A percentile compares a stretch with the other conserved stretches of the same genome.
These are phyloP conservation scores for Epichloe hybrida DNA, from an alignment of 2,329 filamentous ascomycete genomes.

Conservation along the genomic window DNA sequence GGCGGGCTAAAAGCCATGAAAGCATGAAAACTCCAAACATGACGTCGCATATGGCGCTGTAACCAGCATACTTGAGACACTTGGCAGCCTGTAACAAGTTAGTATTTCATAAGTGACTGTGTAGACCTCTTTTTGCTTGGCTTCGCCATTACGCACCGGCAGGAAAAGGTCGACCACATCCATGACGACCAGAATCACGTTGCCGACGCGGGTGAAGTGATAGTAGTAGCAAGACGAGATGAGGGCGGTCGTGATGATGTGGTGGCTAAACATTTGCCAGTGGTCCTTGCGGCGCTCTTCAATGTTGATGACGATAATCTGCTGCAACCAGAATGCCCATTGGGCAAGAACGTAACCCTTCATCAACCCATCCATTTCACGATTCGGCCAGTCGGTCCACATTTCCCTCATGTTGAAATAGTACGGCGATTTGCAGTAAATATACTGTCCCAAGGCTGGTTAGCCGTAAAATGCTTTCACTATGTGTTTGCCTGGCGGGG, in stretches of 20 bases:
- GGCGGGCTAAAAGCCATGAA: constrained; percentile 71
- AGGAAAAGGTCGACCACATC: constrained; percentile 83
- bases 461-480: not conserved
- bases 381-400: constrained; percentile 75
- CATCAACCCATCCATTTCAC: constrained; percentile 60
- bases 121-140: too few relatives aligned
- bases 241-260: constrained; percentile 75
- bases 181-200: constrained; percentile 83
- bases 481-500: not conserved
- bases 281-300: constrained; percentile 92
- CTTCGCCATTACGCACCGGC: constrained; percentile 43
- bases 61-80: constrained; percentile 81
- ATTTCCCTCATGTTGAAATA: constrained; percentile 64
- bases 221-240: constrained; percentile 76
- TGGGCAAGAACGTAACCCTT: constrained; percentile 88
- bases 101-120: not conserved
- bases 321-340: constrained; percentile 87
- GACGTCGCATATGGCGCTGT: constrained; percentile 61
- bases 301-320: constrained; percentile 86
- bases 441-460: constrained; percentile 41
- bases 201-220: constrained; percentile 75
- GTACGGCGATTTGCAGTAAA: constrained; percentile 66
- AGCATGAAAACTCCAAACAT: constrained; percentile 78
- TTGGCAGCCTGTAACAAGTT: constrained; percentile 56
- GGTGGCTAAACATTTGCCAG: constrained; percentile 93